A percentile compares a stretch with the other conserved stretches of the same genome.
Conservation (phyloP, 2,329 filamentous ascomycete genomes). For the Emericellopsis cladophorae region DNA sequence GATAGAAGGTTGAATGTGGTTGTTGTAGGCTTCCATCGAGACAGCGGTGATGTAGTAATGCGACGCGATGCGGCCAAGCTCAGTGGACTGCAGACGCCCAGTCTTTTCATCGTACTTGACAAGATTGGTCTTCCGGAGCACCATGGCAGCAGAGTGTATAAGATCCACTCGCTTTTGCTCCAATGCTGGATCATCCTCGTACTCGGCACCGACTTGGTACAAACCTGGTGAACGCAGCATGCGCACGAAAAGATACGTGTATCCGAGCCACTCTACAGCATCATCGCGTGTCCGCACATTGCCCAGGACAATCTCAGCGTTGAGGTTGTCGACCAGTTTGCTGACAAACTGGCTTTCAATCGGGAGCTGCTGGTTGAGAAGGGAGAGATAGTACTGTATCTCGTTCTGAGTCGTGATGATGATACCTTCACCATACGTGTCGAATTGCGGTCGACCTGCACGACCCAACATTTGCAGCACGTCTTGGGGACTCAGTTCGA, state of each 20-base stretch:
- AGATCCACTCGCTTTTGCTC: constrained; percentile 98
- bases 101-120: constrained; percentile 94
- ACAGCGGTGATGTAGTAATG: constrained; percentile 97
- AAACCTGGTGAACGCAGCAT: constrained; percentile 93
- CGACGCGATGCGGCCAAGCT: constrained; percentile 88
- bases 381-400: constrained; percentile 92
- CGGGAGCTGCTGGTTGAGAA: constrained; percentile 92
- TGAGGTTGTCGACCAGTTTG: constrained; percentile 87
- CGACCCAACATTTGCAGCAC: constrained; percentile 97
- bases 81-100: constrained; percentile 78
- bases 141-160: constrained; percentile 80
- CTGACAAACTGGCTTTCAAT: constrained; percentile 95
- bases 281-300: constrained; percentile 88
- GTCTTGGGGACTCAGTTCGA: constrained; percentile 93
- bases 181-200: constrained; percentile 79
- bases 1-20: constrained; percentile 84
- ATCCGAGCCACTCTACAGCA: constrained; percentile 97
- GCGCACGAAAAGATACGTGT: constrained; percentile 93
- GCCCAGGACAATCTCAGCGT: constrained; percentile 89
- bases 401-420: constrained; percentile 94
- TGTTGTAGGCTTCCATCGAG: constrained; percentile 96
- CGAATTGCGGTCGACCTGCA: constrained; percentile 90
- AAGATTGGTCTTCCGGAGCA: constrained; percentile 77
- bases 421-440: constrained; percentile 96
- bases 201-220: constrained; percentile 92